These are phyloP conservation scores for Petunia secreta DNA, from an alignment of 257 asterid genomes.

Conservation along the genomic window DNA sequence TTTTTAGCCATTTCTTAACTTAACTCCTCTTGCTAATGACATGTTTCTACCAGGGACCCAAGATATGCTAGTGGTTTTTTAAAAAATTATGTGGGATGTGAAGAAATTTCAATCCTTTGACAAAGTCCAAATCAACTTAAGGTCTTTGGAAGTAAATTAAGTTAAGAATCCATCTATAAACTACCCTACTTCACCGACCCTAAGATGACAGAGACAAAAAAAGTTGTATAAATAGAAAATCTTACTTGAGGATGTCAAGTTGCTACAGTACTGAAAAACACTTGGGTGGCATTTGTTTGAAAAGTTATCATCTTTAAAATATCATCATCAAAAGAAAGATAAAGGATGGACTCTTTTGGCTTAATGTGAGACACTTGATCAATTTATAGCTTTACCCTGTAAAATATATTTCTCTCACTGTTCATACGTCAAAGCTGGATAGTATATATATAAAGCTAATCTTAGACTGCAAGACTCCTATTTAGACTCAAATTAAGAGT, in stretches of 20 bases:
- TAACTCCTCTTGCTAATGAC: neutral
- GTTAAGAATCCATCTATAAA: neutral
- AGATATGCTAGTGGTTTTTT: neutral
- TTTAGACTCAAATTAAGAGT: too few relatives aligned
- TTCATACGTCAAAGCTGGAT: too few relatives aligned
- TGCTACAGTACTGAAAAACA: constrained; percentile 23
- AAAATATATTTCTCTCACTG: too few relatives aligned
- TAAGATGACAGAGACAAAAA: neutral
- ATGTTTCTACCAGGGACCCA: neutral
- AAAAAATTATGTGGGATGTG: neutral
- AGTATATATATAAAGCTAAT: too few relatives aligned
- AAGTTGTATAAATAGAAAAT: neutral
- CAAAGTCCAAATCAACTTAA: neutral
- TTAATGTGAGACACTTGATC: too few relatives aligned
- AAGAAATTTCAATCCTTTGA: neutral
- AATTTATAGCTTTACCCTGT: too few relatives aligned
- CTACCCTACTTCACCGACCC: neutral
- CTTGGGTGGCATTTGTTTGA: neutral
- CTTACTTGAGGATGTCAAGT: constrained; percentile 1
- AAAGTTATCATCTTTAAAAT: neutral
- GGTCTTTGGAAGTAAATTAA: neutral
- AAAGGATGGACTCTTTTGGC: too few relatives aligned
- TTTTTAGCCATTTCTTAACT: neutral
- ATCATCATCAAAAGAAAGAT: too few relatives aligned
- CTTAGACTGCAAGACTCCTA: too few relatives aligned